Evolutionary conservation across 2,329 filamentous ascomycete species (phyloP).

Genomic region (Cladosporium sp.): DNA sequence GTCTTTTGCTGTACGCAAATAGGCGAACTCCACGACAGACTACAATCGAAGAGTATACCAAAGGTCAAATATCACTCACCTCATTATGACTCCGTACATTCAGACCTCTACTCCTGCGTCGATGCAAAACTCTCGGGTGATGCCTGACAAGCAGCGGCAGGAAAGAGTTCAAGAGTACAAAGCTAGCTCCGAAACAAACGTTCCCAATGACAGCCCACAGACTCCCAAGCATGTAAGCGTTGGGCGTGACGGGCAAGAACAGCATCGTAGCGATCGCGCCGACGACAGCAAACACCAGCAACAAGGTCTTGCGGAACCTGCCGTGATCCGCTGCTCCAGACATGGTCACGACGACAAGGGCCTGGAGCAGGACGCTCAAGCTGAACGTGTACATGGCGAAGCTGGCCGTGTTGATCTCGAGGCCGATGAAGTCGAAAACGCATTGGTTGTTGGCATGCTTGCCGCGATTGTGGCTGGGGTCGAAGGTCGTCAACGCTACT

Average conservation of each 20-base stretch:
- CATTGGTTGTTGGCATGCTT: constrained; percentile 53
- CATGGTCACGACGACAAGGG: constrained; percentile 92
- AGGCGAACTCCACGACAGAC: too few relatives aligned
- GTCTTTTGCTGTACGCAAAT: too few relatives aligned
- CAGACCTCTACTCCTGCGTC: neutral
- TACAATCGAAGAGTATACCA: too few relatives aligned
- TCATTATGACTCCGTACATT: neutral
- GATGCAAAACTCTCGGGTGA: constrained; percentile 50
- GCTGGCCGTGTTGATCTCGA: constrained; percentile 89
- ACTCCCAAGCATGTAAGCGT: constrained; percentile 72
- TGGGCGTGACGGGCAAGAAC: constrained; percentile 71
- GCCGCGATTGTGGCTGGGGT: constrained; percentile 13
- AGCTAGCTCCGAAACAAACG: constrained; percentile 89
- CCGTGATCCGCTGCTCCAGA: constrained; percentile 47
- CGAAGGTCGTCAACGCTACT: neutral
- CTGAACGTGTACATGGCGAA: constrained; percentile 99
- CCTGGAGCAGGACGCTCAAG: constrained; percentile 81
- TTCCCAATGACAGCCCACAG: constrained; percentile 85
- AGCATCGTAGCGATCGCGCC: constrained; percentile 81
- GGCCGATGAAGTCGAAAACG: constrained; percentile 71
- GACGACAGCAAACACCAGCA: constrained; percentile 76
- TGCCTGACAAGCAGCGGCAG: constrained; percentile 83
- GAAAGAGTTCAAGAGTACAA: constrained; percentile 93
- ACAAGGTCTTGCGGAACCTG: constrained; percentile 64
- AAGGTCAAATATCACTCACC: neutral